Evolutionary conservation across 2,329 filamentous ascomycete genomes (phyloP), one percentile per base, ranked within the genome.

Genomic region (Penicillium glabrum): DNA sequence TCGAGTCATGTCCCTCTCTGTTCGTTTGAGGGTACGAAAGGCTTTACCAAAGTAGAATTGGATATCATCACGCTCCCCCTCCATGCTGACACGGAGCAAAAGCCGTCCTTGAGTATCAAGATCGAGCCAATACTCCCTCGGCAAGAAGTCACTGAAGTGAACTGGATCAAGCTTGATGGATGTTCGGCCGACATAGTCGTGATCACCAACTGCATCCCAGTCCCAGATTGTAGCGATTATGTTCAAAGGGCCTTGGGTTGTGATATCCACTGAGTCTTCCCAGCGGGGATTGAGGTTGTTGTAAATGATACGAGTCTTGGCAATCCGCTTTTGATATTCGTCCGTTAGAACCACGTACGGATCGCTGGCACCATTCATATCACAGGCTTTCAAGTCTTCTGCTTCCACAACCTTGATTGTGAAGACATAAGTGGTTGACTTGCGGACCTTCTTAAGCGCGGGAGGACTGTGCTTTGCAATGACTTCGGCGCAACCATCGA

Each of bases 351-450:
- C 93, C 29, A 99, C 92, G 69, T 99, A 99, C 0, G 95, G 95
- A 76, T 99, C 95, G 71, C 93, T 98, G 62, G 89, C 86, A 35
- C 95, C 95, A 67, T 90, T 96, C 65, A 96, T 88, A 74, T 99
- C 95, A 72, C 95, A 98, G n/a, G 95, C 91, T 76, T 98, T 98
- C 66, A 99, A 81, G 68, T 99, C 95, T 76, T 99, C 95, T 9
- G 91, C 95, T 75, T 99, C 95, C 26, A 99, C 93, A 57, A 99
- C 93, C 78, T 99, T 99, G 77, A 99, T 93, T 0, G 95, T 98
- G 76, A 99, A 99, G 54, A 97, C 93, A 72, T 96, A 98, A 71
- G 96, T 97, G 61, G 86, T 89, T 43, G 88, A 86, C 67, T 86
- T 89, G 66, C 86, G 86, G 55, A 84, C 81, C 69, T 82, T 82